A percentile compares a stretch with the other conserved stretches of the same genome.
phyloP scores from a whole-genome alignment of 345 rosid species.

The Sonneratia alba region DNA sequence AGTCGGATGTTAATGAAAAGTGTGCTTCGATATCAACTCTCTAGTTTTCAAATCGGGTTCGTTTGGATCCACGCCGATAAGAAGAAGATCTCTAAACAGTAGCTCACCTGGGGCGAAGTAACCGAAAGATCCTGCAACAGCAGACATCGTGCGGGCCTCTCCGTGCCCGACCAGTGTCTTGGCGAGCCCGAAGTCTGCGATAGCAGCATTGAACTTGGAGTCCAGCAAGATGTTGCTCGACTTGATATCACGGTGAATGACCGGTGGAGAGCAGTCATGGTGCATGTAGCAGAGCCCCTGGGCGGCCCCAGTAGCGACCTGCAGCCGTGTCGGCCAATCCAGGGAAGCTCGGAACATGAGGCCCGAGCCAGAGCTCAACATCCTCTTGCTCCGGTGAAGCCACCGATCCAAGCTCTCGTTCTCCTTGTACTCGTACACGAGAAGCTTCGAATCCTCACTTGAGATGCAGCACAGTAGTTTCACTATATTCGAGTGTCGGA shows the following conservation, averaged over 20 bases:
- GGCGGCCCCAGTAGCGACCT: slow-evolving; percentile 75
- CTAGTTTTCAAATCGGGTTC: too few relatives aligned
- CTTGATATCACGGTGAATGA: slow-evolving; percentile 80
- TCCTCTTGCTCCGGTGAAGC: slow-evolving; percentile 58
- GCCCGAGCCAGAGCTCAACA: neutral
- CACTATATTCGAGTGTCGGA: slow-evolving; percentile 75
- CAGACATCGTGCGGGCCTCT: slow-evolving; percentile 62
- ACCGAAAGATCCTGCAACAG: slow-evolving; percentile 84
- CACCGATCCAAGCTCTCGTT: slow-evolving; percentile 76
- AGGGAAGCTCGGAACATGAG: slow-evolving; percentile 12
- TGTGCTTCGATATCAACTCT: too few relatives aligned
- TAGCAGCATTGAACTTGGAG: slow-evolving; percentile 56
- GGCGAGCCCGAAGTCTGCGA: slow-evolving; percentile 92
- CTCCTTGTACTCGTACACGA: slow-evolving; percentile 85
- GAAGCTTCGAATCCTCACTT: slow-evolving; percentile 70
- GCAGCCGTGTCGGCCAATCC: slow-evolving; percentile 64
- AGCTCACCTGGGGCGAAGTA: slow-evolving; percentile 80
- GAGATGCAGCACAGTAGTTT: slow-evolving; percentile 80
- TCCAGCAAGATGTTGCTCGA: slow-evolving; percentile 80
- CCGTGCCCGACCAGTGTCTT: slow-evolving; percentile 53
- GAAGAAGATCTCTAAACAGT: neutral
- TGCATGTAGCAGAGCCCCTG: slow-evolving; percentile 86
- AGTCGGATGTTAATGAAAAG: too few relatives aligned
- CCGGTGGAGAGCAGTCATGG: slow-evolving; percentile 59
- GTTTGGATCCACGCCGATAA: too few relatives aligned